phyloP scores from a whole-genome alignment of 2,329 filamentous ascomycete genomes.

The Arthrobotrys entomopaga region DNA sequence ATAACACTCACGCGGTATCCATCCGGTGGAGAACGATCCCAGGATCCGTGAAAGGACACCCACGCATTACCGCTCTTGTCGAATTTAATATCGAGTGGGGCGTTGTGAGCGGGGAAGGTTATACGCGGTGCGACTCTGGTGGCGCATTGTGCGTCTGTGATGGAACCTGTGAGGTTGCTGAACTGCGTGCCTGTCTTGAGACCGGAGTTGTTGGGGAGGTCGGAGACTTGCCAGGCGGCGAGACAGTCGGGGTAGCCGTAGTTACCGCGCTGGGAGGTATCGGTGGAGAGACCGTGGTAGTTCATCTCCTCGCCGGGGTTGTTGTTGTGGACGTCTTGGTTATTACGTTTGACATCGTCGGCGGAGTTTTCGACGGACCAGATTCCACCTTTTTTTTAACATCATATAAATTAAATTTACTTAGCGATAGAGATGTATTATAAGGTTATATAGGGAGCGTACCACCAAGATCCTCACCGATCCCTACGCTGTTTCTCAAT shows the following conservation, averaged over 20 bases:
- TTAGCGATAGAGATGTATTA: no score
- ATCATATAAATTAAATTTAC: conserved; percentile 59
- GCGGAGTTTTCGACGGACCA: conserved; percentile 77
- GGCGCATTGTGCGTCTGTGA: conserved; percentile 65
- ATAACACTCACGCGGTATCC: conserved; percentile 63
- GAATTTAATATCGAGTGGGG: conserved; percentile 78
- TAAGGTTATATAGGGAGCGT: not conserved
- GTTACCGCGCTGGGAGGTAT: conserved; percentile 65
- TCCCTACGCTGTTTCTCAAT: conserved; percentile 76
- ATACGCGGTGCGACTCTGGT: conserved; percentile 68
- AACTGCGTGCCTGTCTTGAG: conserved; percentile 68
- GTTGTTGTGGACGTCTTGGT: conserved; percentile 72
- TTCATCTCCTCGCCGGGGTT: conserved; percentile 81
- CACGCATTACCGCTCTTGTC: conserved; percentile 69
- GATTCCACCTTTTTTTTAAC: conserved; percentile 65
- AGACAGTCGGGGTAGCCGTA: conserved; percentile 79
- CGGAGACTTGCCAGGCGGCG: conserved; percentile 70
- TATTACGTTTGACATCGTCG: conserved; percentile 70
- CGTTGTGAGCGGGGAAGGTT: conserved; percentile 74
- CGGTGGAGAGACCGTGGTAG: conserved; percentile 72
- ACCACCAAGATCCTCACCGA: conserved; percentile 69
- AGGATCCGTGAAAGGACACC: conserved; percentile 77
- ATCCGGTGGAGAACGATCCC: conserved; percentile 64
- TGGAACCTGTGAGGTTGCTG: conserved; percentile 61
- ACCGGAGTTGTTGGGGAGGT: conserved; percentile 63